phyloP scores from a whole-genome alignment of 2,329 filamentous ascomycete genomes.

The Colletotrichum sp. region DNA sequence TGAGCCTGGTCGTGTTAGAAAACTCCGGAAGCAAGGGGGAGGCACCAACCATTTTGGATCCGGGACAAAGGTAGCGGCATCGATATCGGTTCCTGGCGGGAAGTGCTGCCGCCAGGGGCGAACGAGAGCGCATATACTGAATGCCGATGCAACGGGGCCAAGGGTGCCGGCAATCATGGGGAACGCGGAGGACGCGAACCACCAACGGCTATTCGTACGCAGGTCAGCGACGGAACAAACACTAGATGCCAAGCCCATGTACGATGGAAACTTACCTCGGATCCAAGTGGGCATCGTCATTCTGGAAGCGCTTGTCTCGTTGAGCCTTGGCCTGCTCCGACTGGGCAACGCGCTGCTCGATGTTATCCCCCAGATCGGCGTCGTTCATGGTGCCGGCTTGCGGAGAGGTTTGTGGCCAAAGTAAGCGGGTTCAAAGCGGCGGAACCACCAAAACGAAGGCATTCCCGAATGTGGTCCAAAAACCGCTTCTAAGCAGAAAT shows the following conservation, averaged over 20 bases:
- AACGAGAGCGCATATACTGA: slow-evolving; percentile 86
- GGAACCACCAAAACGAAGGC: not conserved
- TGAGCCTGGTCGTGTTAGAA: slow-evolving; percentile 55
- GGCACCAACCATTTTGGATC: slow-evolving; percentile 72
- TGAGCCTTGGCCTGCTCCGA: slow-evolving; percentile 28
- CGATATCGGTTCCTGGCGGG: slow-evolving; percentile 48
- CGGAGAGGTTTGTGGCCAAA: not conserved
- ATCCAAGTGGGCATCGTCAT: slow-evolving; percentile 46
- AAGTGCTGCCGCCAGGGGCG: slow-evolving; percentile 75
- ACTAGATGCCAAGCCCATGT: not conserved
- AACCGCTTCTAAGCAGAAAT: not conserved
- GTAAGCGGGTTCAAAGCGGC: not conserved
- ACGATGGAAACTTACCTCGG: slow-evolving; percentile 41
- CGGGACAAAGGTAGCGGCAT: slow-evolving; percentile 55
- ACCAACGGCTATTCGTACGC: slow-evolving; percentile 63
- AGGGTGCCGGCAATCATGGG: slow-evolving; percentile 84
- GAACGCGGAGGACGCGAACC: slow-evolving; percentile 69
- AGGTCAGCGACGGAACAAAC: not conserved
- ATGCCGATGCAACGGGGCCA: slow-evolving; percentile 85
- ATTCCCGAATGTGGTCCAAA: not conserved
- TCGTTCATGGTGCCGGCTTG: slow-evolving; percentile 43
- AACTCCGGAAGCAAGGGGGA: not conserved
- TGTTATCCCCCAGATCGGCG: slow-evolving; percentile 40
- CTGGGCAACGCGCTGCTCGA: slow-evolving; percentile 37
- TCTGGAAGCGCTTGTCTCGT: slow-evolving; percentile 32